Evolutionary conservation across 129 eudicot species (phyloP), one percentile per base, ranked within the genome.

Genomic region (Pittosporum tobira): DNA sequence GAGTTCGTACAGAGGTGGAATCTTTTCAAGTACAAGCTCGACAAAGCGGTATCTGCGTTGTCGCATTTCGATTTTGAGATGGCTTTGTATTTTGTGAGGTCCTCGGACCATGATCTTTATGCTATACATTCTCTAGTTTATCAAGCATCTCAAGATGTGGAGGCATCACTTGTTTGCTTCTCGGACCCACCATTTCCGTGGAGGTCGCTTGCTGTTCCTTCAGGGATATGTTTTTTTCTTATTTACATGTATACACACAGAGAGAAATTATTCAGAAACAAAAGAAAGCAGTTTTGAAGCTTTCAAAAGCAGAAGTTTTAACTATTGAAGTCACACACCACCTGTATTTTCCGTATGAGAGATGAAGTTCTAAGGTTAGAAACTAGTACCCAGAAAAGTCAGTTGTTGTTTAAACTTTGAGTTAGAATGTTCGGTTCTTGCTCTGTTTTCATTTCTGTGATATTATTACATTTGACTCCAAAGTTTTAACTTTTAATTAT

Each of bases 161-260:
- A 86, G 76, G 98, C 98, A 5, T 78, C 98, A 15, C 95, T 91
- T 59, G 80, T 78, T 62, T 91, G 98, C 70, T 91, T 91, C 73
- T 85, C 79, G 68, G 96, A 91, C 61, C 98, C 95, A 48, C 96
- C 98, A 45, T 72, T 91, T 62, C 98, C 98, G 27, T 91, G 98
- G 98, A 71, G 74, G 4, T 80, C 95, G 12, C 57, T 66, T 71
- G 62, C 70, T 20, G 36, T 78, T 80, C 84, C 87, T 61, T 77
- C 52, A 40, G 89, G 75, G 58, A 67, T 81, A 36, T 80, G 72
- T 60, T 44, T 86, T 59, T 77, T 65, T 58, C 73, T 91, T 52
- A 8, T 76, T 24, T 91, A 80, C 71, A 83, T 68, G 40, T 86
- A 78, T 55, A 55, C 71, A 21, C 88, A 83, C 53, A 83, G 88